Evolutionary conservation across 768 basidiomycete species (phyloP), one percentile per base, ranked within the genome.

Genomic region (Trametopsis cervina): DNA sequence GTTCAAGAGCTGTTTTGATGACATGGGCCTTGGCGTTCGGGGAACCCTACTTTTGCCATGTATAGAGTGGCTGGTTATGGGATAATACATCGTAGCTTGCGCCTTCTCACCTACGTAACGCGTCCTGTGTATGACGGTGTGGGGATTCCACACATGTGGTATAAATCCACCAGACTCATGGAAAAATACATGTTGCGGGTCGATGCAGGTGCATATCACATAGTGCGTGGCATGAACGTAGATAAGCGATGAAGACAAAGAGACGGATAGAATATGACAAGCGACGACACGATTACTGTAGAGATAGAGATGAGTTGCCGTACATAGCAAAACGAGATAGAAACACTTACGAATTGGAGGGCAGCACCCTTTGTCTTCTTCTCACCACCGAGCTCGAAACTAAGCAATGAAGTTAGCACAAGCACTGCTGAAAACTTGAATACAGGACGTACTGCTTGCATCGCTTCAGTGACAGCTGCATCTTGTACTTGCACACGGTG

Each of bases 361-460:
- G 91, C 93, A 60, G 90, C 91, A 70, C 92, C 91, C 81, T 93
- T 93, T 60, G 90, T 93, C 87, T 97, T 97, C 83, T 98, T 99
- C 81, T 99, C 96, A 67, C 96, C 96, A 69, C 96, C 95, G 46
- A 97, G 85, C 75, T 98, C 95, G 78, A 99, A 98, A 78, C 90
- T 91, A 45, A 44, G 43, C 5, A 40, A 3, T 25, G 49, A 42
- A 53, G 49, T 17, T 18, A 22, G n/a, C 7, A 15, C 20, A 22
- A 24, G 22, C 4, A 42, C 29, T 25, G 3, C n/a, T 39, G 12
- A 26, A 21, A 81, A 10, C 7, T 18, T 27, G 6, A 26, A 29
- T 4, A 15, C 4, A 9, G 43, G 18, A 47, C 89, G 66, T 63
- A 92, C 90, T 99, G 95, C 72, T 99, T 99, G 94, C 93, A 97